Percentiles rank a stretch among this genome's conserved stretches.
Evolutionary conservation across 176 grass and related monocot species (phyloP).

Genomic region (Themeda triandra): DNA sequence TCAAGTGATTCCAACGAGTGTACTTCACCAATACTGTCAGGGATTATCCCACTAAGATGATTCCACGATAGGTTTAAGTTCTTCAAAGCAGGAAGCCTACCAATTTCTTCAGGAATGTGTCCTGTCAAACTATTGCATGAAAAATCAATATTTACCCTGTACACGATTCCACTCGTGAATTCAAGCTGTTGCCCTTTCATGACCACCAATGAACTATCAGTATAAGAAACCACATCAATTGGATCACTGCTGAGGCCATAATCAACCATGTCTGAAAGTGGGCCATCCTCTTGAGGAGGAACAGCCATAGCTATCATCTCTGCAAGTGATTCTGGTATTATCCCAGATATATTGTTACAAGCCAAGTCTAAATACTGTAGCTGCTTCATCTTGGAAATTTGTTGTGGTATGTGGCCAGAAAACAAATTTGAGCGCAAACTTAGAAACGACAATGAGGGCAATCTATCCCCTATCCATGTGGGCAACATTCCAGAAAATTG

Average conservation of each 20-base stretch:
- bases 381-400: slow-evolving; percentile 1
- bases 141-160: slow-evolving; percentile 35
- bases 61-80: slow-evolving; percentile 33
- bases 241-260: fast-evolving
- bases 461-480: slow-evolving; percentile 12
- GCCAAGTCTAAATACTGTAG: slow-evolving; percentile 47
- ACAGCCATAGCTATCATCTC: slow-evolving; percentile 19
- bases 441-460: slow-evolving; percentile 20
- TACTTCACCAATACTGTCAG: not conserved
- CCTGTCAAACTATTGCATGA: slow-evolving; percentile 17
- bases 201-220: not conserved
- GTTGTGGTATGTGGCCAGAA: slow-evolving; percentile 26
- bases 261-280: not conserved
- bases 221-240: not conserved
- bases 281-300: not conserved
- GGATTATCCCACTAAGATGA: not conserved
- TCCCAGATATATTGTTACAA: slow-evolving; percentile 34
- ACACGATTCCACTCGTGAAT: not conserved
- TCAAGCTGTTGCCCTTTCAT: slow-evolving; percentile 22
- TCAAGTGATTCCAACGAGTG: slow-evolving; percentile 11
- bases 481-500: not conserved
- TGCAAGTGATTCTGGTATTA: slow-evolving; percentile 2
- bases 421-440: slow-evolving; percentile 30
- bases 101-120: not conserved
- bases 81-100: not conserved